These are phyloP conservation scores for Aphanomyces euteiches DNA, from an alignment of 352 stramenopile genomes.

Conservation along the genomic window DNA sequence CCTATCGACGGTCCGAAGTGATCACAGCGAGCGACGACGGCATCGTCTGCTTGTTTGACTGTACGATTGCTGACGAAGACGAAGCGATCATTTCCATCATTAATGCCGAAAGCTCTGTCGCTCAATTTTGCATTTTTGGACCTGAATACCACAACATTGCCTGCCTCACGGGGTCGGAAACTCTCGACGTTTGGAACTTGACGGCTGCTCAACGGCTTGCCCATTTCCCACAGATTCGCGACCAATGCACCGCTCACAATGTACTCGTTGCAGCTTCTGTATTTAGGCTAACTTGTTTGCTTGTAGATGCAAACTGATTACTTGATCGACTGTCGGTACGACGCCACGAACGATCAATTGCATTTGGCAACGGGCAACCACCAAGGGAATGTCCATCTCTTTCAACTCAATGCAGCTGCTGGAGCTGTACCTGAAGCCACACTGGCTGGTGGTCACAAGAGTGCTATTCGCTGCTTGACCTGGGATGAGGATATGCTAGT, in stretches of 20 bases:
- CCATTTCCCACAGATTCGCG: conserved; percentile 69
- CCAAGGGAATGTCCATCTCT: conserved; percentile 65
- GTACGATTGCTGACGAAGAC: conserved; percentile 74
- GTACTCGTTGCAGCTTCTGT: conserved; percentile 14
- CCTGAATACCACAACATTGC: conserved; percentile 74
- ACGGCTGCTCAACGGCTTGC: conserved; percentile 75
- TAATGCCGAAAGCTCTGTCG: conserved; percentile 86
- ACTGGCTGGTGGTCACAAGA: conserved; percentile 66
- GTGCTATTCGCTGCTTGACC: conserved; percentile 74
- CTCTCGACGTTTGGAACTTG: conserved; percentile 87
- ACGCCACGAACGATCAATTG: conserved; percentile 59
- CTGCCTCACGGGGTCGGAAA: conserved; percentile 85
- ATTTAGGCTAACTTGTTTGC: not conserved
- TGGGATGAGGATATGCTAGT: conserved; percentile 64
- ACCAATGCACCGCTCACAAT: conserved; percentile 64
- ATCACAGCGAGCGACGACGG: conserved; percentile 89
- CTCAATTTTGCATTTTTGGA: conserved; percentile 86
- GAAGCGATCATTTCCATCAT: conserved; percentile 87
- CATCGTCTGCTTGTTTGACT: conserved; percentile 88
- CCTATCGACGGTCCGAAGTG: conserved; percentile 65
- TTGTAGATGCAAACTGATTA: conserved; percentile 62
- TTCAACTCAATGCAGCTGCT: conserved; percentile 55
- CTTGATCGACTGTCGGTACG: conserved; percentile 85
- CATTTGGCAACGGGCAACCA: conserved; percentile 78
- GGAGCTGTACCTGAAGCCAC: conserved; percentile 41